Evolutionary conservation across 306 rosid genomes (phyloP).

Genomic region (Prunus salicina): DNA sequence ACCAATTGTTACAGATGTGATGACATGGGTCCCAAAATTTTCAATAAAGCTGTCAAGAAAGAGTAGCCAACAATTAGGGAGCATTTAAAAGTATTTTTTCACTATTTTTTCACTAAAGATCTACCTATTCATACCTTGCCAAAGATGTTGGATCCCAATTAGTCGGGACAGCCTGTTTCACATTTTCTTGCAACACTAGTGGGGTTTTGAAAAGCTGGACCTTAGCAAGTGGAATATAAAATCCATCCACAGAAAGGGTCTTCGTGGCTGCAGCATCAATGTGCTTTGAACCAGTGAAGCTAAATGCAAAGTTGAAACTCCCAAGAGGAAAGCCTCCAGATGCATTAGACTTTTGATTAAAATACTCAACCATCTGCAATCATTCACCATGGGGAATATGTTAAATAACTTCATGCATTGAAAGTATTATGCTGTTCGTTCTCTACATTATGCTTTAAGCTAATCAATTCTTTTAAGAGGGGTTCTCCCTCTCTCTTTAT

Average conservation of each 20-base stretch:
- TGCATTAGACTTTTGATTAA: constrained; percentile 62
- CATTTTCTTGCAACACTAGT: constrained; percentile 56
- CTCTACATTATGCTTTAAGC: not conserved
- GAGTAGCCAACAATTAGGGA: constrained; percentile 26
- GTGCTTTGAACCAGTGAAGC: constrained; percentile 82
- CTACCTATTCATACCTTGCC: constrained; percentile 57
- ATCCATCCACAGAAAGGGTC: constrained; percentile 71
- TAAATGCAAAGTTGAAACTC: constrained; percentile 79
- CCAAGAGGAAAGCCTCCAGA: constrained; percentile 70
- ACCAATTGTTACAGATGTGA: constrained; percentile 80
- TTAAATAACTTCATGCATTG: constrained; percentile 15
- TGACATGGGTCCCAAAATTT: constrained; percentile 82
- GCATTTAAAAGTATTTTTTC: constrained; percentile 9
- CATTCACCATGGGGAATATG: constrained; percentile 25
- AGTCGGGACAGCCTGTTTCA: constrained; percentile 57
- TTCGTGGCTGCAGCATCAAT: constrained; percentile 62
- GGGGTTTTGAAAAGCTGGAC: constrained; percentile 54
- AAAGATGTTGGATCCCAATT: constrained; percentile 71
- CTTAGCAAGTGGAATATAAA: constrained; percentile 73
- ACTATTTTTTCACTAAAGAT: constrained; percentile 16
- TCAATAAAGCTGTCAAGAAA: constrained; percentile 73
- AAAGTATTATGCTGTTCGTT: not conserved
- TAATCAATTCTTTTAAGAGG: not conserved
- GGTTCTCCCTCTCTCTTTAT: not conserved
- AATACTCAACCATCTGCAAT: constrained; percentile 85